Base-by-base conservation (phyloP, 306 rosid species). In the Crotalaria pallida region DNA sequence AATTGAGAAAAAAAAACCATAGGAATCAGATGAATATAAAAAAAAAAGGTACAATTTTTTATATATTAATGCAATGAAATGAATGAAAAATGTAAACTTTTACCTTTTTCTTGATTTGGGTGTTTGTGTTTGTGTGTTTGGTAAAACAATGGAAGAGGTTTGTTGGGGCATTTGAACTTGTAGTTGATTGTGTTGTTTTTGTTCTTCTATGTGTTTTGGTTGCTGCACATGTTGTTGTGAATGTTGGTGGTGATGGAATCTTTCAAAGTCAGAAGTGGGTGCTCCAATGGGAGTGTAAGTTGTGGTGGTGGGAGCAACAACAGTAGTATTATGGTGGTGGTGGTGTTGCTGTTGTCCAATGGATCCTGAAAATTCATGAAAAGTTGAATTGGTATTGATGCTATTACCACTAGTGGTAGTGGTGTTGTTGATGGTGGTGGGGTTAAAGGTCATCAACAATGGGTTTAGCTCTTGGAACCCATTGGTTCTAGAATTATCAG, bases 81-180 rank as follows among this genome's bases (percentile, higher is more conserved):
- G 4, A 19, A 69, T 8, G 29, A 22, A 59, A 15, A 56, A 6
- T 31, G n/a, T 58, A 29, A 38, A 19, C 0, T 23, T 23, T 24
- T 52, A 81, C 92, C 90, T 87, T 78, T 74, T 89, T 71, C 87
- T 81, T 27, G 87, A 50, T 65, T 75, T 73, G 48, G 77, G 69
- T 69, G 76, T 11, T 11, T 51, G 77, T 41, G 73, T n/a, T 22
- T 47, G 80, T 21, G 55, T 62, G 52, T 53, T 77, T 41, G 80
- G 68, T 33, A 53, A 51, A 67, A 74, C 40, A 19, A 53, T 47
- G 36, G 71, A 38, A 49, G 41, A 65, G 69, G 43, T 21, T 69
- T 11, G 70, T 5, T n/a, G n/a, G n/a, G 86, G 65, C 52, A 11
- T 34, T 57, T 17, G 74, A 16, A 58, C 36, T 13, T 63, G 75